Evolutionary conservation across 2,329 filamentous ascomycete species (phyloP), one percentile per base, ranked within the genome.

Genomic region (Diplodia scrobiculata): DNA sequence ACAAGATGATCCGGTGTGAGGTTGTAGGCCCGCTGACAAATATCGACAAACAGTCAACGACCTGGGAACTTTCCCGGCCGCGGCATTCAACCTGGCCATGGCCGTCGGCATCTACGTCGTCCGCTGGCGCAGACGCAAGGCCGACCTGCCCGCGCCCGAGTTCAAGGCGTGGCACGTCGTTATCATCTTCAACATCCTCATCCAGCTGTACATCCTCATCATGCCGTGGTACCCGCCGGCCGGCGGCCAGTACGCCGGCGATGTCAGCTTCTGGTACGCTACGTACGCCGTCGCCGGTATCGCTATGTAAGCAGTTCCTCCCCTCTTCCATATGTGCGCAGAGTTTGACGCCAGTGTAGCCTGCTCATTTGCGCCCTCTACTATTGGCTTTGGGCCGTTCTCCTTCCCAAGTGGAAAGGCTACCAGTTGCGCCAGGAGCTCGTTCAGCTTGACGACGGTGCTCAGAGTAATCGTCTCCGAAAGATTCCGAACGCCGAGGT

Each of bases 241-340:
- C 0, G 82, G 79, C 0, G 89, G 89, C 0, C 78, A 79, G 0
- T 82, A 84, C 38, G 85, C 83, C 0, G 89, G 88, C 0, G 85
- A 88, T 66, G 88, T 91, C 1, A 88, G 84, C 63, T 91, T 92
- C 75, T 91, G 86, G 85, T 92, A 91, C 69, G 88, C 82, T 1
- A 91, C 88, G 0, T 91, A 91, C 70, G 83, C 84, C 21, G 84
- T 87, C 0, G 83, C 86, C 0, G 88, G 89, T 0, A 82, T 91
- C 66, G 87, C 75, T 25, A 83, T 90, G 84, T 87, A 79, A 80
- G 85, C 84, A 25, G n/a, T 62, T n/a, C 4, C 34, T 17, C 14
- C 53, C 45, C 63, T 25, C 53, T 11, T 17, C 5, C 17, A 32
- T 5, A 21, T 25, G 55, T 32, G 1, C 3, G 25, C 3, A 5